Conservation (phyloP, 2,329 filamentous ascomycete species). For the Balansia obtecta region DNA sequence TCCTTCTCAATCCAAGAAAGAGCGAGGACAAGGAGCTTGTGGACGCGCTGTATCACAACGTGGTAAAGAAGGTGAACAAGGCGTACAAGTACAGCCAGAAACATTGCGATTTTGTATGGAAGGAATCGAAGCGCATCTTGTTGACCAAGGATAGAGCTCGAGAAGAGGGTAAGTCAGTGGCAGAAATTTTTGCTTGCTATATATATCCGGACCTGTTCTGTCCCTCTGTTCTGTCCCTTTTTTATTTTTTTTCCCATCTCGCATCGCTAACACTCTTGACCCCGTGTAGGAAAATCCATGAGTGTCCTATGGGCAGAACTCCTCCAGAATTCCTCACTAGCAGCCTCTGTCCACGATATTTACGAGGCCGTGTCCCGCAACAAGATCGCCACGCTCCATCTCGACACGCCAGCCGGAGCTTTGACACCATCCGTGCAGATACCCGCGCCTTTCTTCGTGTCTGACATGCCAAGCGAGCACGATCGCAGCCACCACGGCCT, state of each 20-base stretch:
- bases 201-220: no score
- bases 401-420: constrained; percentile 49
- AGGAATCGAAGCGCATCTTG: constrained; percentile 74
- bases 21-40: constrained; percentile 64
- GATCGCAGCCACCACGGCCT: constrained; percentile 61
- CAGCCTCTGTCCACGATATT: constrained; percentile 69
- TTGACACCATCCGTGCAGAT: constrained; percentile 53
- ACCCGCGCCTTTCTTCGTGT: constrained; percentile 54
- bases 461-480: constrained; percentile 57
- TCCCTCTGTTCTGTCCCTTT: no score
- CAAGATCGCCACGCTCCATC: constrained; percentile 72
- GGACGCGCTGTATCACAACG: constrained; percentile 70
- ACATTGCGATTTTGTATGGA: constrained; percentile 80
- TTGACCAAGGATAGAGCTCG: constrained; percentile 70
- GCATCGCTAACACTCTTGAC: neutral
- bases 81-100: constrained; percentile 88
- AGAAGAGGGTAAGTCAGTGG: constrained; percentile 42
- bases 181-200: no score
- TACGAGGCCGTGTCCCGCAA: constrained; percentile 73
- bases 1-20: constrained; percentile 70
- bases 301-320: constrained; percentile 58
- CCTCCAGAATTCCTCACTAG: constrained; percentile 61
- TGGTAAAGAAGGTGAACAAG: constrained; percentile 86
- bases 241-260: neutral
- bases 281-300: constrained; percentile 40